Conservation (phyloP, 2,329 filamentous ascomycete genomes). For the Hypoxylon sp. region DNA sequence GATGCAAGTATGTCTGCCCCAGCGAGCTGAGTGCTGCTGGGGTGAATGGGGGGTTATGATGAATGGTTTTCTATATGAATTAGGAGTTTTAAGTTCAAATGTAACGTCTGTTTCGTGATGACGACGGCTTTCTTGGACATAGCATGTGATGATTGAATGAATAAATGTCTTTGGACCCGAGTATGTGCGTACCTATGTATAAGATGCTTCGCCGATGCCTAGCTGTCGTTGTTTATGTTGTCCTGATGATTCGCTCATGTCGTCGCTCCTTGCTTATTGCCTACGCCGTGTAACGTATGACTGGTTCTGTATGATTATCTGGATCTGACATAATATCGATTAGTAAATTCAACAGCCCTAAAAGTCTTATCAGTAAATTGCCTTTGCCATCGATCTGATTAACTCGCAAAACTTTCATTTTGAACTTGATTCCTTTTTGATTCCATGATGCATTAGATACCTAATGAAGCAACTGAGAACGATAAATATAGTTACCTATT, state of each 20-base stretch:
- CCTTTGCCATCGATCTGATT: background rate
- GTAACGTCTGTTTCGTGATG: slow-evolving; percentile 30
- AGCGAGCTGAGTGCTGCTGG: background rate
- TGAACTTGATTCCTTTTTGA: background rate
- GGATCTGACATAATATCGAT: background rate
- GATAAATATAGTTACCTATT: background rate
- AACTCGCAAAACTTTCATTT: background rate
- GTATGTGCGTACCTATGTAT: background rate
- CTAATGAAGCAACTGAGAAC: background rate
- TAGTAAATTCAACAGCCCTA: background rate
- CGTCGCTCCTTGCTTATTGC: background rate
- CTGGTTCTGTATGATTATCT: background rate
- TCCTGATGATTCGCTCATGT: background rate
- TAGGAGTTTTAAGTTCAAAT: slow-evolving; percentile 16
- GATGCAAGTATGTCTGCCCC: background rate
- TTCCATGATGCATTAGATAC: background rate
- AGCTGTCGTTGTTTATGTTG: background rate
- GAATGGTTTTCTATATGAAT: slow-evolving; percentile 15
- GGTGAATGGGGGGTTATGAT: slow-evolving; percentile 1
- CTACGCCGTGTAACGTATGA: background rate
- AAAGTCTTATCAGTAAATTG: background rate
- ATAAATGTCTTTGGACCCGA: slow-evolving; percentile 1
- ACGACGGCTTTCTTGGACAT: background rate
- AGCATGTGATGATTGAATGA: slow-evolving; percentile 26
- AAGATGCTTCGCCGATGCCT: background rate